These are phyloP conservation scores for Nitzschia sp. DNA, from an alignment of 108 stramenopile genomes.

Conservation along the genomic window DNA sequence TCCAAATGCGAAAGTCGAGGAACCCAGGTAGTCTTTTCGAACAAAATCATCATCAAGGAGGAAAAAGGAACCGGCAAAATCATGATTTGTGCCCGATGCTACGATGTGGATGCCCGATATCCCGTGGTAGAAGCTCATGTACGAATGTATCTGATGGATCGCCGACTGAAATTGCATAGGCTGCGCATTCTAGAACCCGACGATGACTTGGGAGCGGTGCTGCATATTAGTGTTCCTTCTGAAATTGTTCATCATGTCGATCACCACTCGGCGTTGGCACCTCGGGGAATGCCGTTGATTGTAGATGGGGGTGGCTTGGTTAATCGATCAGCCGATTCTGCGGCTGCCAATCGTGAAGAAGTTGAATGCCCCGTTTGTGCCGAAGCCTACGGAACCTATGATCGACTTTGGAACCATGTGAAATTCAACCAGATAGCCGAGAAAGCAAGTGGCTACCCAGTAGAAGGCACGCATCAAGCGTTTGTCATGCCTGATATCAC, in stretches of 20 bases:
- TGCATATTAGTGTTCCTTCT: slow-evolving; percentile 59
- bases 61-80: slow-evolving; percentile 10
- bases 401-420: slow-evolving; percentile 55
- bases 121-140: slow-evolving; percentile 89
- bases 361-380: slow-evolving; percentile 70
- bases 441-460: slow-evolving; percentile 44
- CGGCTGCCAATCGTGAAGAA: slow-evolving; percentile 50
- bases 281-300: slow-evolving; percentile 16
- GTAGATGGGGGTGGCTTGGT: slow-evolving; percentile 38
- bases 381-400: slow-evolving; percentile 61
- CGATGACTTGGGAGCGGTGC: slow-evolving; percentile 62
- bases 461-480: slow-evolving; percentile 8
- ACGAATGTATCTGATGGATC: slow-evolving; percentile 69
- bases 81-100: slow-evolving; percentile 44
- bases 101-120: slow-evolving; percentile 67
- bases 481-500: slow-evolving; percentile 12
- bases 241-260: slow-evolving; percentile 66
- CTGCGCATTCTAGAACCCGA: slow-evolving; percentile 64
- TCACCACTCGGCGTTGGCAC: slow-evolving; percentile 44
- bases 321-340: slow-evolving; percentile 54
- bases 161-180: slow-evolving; percentile 45
- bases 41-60: slow-evolving; percentile 64
- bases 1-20: slow-evolving; percentile 59
- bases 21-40: slow-evolving; percentile 68
- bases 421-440: slow-evolving; percentile 53